Evolutionary conservation across 2,329 filamentous ascomycete species (phyloP), one percentile per base, ranked within the genome.

Genomic region (Ascochyta rabiei): DNA sequence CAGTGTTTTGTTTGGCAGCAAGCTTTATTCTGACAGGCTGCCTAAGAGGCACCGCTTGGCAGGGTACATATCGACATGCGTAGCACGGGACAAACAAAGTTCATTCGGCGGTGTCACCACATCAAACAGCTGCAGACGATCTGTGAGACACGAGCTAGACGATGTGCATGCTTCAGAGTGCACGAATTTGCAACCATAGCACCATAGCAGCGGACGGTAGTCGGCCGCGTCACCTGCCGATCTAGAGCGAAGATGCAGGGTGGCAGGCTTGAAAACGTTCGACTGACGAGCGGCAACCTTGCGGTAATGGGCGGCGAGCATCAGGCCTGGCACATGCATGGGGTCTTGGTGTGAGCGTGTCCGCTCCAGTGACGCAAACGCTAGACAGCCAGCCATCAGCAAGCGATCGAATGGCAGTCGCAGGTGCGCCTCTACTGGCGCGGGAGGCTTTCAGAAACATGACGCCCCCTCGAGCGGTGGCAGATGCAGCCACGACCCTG

Each of bases 1-100:
- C 41, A 31, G 31, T 56, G 44, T 38, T 21, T 45, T 30, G 53
- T 57, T 53, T 56, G 55, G 54, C 56, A 49, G 31, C 39, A 58
- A 62, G 62, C 57, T 49, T 66, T 39, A 19, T 26, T 51, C 6
- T 43, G 48, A 51, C 47, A 56, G 46, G 37, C 42, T 3, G 24
- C 23, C 23, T 18, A 37, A 38, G 46, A 49, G 21, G 41, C 46
- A 19, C n/a, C 12, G 3, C 30, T 46, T 50, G 46, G 46, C 46
- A 12, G 30, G 24, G 24, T 26, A 46, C 30, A 41, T 7, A 31
- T 35, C 15, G 16, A 44, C 28, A 34, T 33, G 21, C 16, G 45
- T 41, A 30, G 45, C 34, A 37, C 40, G 34, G 23, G 24, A 46
- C 31, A 50, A 33, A 28, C 45, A 21, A 48, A 28, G 34, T 21